Evolutionary conservation across 345 rosid genomes (phyloP).

Genomic region (Pistacia vera): DNA sequence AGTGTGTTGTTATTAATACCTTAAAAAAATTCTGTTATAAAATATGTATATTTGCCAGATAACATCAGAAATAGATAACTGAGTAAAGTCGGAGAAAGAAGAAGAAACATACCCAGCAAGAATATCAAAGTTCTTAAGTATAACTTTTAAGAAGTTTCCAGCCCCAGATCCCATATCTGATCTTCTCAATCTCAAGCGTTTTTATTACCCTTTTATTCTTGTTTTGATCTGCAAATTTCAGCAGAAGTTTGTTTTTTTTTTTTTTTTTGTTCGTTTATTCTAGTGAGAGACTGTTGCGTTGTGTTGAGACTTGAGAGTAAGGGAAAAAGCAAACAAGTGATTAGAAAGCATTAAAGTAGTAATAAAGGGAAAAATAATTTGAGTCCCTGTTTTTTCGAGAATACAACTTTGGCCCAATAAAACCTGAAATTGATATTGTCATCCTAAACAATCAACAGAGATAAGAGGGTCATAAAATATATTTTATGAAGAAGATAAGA

Average conservation of each 20-base stretch:
- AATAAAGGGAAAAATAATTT: too few relatives aligned
- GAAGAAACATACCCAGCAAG: constrained; percentile 70
- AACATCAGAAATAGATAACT: not conserved
- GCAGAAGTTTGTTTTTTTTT: not conserved
- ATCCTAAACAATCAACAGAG: too few relatives aligned
- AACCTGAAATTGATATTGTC: too few relatives aligned
- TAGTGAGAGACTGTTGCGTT: not conserved
- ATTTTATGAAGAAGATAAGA: too few relatives aligned
- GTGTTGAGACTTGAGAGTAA: not conserved
- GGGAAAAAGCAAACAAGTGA: constrained; percentile 14
- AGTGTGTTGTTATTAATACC: not conserved
- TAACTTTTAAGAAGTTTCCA: constrained; percentile 66
- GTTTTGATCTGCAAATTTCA: constrained; percentile 1
- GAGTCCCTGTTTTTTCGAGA: too few relatives aligned
- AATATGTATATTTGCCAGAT: not conserved
- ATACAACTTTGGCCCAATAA: too few relatives aligned
- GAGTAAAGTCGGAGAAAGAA: not conserved
- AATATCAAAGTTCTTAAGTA: constrained; percentile 80
- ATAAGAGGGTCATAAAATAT: too few relatives aligned
- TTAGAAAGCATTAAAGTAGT: not conserved
- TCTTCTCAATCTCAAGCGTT: not conserved
- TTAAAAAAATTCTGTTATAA: too few relatives aligned
- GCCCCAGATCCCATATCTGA: constrained; percentile 70
- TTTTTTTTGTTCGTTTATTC: constrained; percentile 14
- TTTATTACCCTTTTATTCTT: not conserved